Base-by-base conservation (phyloP, 2,329 filamentous ascomycete genomes). In the Colletotrichum somersetense region DNA sequence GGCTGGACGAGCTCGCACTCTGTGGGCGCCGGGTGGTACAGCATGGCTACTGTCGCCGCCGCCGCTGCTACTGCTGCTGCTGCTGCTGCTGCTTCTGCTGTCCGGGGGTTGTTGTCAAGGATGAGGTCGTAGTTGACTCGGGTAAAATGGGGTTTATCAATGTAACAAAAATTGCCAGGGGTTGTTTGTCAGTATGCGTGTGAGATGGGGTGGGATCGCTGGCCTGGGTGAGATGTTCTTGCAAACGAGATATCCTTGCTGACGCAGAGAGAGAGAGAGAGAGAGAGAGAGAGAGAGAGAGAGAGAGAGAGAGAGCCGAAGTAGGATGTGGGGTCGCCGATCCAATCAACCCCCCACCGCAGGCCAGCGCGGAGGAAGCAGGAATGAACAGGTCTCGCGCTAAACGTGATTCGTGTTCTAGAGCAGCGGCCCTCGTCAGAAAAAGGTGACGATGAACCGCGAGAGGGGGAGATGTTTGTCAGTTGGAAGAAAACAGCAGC, bases 1-100 rank as follows among this genome's bases (percentile, higher is more conserved):
- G 66, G 62, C 48, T 74, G 73, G 63, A 74, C 33, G 26, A 74
- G 50, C 30, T 74, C 73, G 61, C 73, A 74, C 23, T 69, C 61
- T 26, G 40, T 42, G 16, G 68, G 67, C n/a, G 50, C 6, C n/a
- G 46, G 48, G 23, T 59, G 50, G 55, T 52, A 33, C 48, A 67
- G 52, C 65, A 72, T 72, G 2, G 23, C 40, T 8, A 42, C n/a
- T n/a, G 35, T 33, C 5, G 12, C 20, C 11, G 44, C 20, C 10
- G 44, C 44, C 20, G 44, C 18, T n/a, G 18, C 40, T 40, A 10
- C 5, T n/a, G n/a, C n/a, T 35, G 35, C 10, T 10, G 26, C 26
- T 30, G 30, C 30, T 30, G 2, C 30, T 30, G 30, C 30, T 30
- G 30, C 30, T 30, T 30, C 30, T 30, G 30, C 38, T 4, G 38